Evolutionary conservation across 345 rosid species (phyloP), one percentile per base, ranked within the genome.

Genomic region (Punica granatum): DNA sequence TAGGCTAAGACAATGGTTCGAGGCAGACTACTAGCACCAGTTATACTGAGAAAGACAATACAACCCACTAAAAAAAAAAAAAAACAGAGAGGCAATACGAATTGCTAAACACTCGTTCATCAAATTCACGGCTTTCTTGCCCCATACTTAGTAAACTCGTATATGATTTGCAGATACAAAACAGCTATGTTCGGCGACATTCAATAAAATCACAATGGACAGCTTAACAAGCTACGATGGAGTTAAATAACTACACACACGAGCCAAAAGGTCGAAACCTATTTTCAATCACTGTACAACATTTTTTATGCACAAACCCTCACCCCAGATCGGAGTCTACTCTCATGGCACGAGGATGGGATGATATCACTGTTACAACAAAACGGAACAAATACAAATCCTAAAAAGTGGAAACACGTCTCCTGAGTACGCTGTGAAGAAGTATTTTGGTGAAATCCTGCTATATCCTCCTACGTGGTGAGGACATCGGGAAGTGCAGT

Each of bases 401-500:
- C 58, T n/a, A 51, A n/a, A n/a, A n/a, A n/a, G n/a, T n/a, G n/a
- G 30, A 1, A n/a, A 54, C 33, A 56, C 34, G 15, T 56, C 61
- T 13, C 32, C 34, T 33, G 21, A 13, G 61, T 26, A 56, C 33
- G 5, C 15, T 30, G 32, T 19, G 2, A 23, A 23, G n/a, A 56
- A 26, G 18, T 26, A 25, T 10, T 1, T 56, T 4, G 2, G 54
- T 5, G 26, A 30, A 25, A 25, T 16, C 34, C 6, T 56, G 6
- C 30, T 30, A 21, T 43, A 4, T 43, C 21, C 21, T 48, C 8
- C 80, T 74, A 92, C 0, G 98, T 94, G 6, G 99, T 94, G 48
- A 94, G 75, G 36, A 79, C 63, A 72, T 89, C 97, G 1, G 96
- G 96, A 42, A 89, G 69, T 19, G 77, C 60, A 34, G 79, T 0